Percentiles rank a stretch among this genome's conserved stretches.
Conservation (phyloP, 805 yeast genomes). For the Debaryomyces tyrocola region DNA sequence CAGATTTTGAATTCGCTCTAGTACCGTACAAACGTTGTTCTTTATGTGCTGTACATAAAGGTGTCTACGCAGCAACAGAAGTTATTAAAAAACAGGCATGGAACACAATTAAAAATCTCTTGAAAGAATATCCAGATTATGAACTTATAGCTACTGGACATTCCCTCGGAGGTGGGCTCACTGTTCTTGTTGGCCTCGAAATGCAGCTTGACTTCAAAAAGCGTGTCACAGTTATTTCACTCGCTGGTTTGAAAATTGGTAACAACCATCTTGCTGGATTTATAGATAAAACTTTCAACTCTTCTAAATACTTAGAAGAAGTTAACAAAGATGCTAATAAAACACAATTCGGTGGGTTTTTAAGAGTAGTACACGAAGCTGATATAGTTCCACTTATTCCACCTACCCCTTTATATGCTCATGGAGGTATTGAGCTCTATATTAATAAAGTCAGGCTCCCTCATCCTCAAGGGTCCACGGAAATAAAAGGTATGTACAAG, state of each 20-base stretch:
- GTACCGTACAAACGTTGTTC: too few relatives aligned
- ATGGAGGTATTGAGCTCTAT: neutral
- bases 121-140: too few relatives aligned
- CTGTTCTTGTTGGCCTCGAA: neutral
- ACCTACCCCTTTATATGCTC: neutral
- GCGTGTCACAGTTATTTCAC: neutral
- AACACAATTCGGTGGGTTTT: neutral
- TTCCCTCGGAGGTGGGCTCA: too few relatives aligned
- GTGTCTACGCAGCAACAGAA: too few relatives aligned
- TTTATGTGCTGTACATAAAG: too few relatives aligned
- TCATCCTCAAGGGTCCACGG: neutral
- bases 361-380: neutral
- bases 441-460: neutral
- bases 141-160: too few relatives aligned
- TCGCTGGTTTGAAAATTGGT: constrained; percentile 1
- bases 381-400: neutral
- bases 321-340: neutral
- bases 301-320: neutral
- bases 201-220: neutral
- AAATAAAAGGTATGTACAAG: neutral
- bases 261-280: neutral
- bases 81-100: too few relatives aligned
- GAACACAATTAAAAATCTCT: too few relatives aligned
- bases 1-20: too few relatives aligned
- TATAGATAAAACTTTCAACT: constrained; percentile 1